Evolutionary conservation across 2,329 filamentous ascomycete genomes (phyloP).

Genomic region (Rhinocladiella mackenziei): DNA sequence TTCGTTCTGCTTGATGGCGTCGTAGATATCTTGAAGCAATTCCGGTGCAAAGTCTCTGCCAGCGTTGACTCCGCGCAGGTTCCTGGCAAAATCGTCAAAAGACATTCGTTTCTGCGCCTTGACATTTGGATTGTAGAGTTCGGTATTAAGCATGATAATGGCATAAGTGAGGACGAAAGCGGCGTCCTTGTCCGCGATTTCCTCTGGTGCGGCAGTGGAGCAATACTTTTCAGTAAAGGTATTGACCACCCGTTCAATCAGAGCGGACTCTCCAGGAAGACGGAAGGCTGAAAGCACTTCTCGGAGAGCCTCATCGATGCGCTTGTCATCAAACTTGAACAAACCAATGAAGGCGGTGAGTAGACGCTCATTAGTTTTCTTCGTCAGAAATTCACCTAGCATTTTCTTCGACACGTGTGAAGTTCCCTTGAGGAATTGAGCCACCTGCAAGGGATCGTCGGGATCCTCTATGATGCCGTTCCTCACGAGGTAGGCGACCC

Average conservation of each 20-base stretch:
- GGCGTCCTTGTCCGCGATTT: constrained; percentile 78
- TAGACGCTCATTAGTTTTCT: constrained; percentile 80
- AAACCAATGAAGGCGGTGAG: constrained; percentile 76
- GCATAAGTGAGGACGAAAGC: constrained; percentile 90
- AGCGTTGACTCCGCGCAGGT: constrained; percentile 84
- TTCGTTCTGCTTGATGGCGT: constrained; percentile 87
- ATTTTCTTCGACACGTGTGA: constrained; percentile 84
- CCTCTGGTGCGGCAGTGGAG: constrained; percentile 62
- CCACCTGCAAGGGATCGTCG: constrained; percentile 70
- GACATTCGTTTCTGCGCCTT: constrained; percentile 75
- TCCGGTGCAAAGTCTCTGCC: constrained; percentile 78
- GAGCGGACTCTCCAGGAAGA: constrained; percentile 82
- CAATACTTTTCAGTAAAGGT: constrained; percentile 85
- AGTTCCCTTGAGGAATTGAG: constrained; percentile 83
- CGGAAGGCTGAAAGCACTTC: constrained; percentile 88
- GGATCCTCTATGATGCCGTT: constrained; percentile 79
- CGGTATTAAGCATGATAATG: constrained; percentile 96
- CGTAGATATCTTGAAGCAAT: constrained; percentile 80
- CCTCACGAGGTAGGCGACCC: constrained; percentile 77
- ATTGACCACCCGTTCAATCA: constrained; percentile 90
- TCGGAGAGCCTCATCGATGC: constrained; percentile 84
- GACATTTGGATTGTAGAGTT: constrained; percentile 92
- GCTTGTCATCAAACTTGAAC: constrained; percentile 84
- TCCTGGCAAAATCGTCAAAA: constrained; percentile 74
- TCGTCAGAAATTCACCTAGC: constrained; percentile 88